Evolutionary conservation across 768 basidiomycete genomes (phyloP).

Genomic region (Macrolepiota albuminosa): DNA sequence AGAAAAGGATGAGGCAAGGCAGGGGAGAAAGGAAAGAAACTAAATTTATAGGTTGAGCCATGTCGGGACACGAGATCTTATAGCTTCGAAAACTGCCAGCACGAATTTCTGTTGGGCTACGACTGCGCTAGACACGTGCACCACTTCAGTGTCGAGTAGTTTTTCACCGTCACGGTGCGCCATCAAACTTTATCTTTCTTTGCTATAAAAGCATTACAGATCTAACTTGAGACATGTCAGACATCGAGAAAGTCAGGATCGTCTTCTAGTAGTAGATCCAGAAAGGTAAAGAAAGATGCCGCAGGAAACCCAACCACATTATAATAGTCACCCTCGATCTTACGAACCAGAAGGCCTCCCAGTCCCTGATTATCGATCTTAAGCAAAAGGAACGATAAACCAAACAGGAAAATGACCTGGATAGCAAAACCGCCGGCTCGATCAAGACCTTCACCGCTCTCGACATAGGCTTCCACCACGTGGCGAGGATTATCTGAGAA

Average conservation of each 20-base stretch:
- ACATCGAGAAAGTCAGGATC: constrained; percentile 67
- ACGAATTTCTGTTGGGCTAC: too few relatives aligned
- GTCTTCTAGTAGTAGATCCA: constrained; percentile 68
- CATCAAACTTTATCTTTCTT: background rate
- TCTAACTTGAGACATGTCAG: constrained; percentile 13
- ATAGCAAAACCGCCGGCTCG: constrained; percentile 94
- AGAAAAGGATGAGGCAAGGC: too few relatives aligned
- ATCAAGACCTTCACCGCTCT: constrained; percentile 80
- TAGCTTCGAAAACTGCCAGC: too few relatives aligned
- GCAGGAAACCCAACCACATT: constrained; percentile 94
- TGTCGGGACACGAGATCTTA: too few relatives aligned
- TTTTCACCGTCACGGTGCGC: too few relatives aligned
- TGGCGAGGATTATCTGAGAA: constrained; percentile 60
- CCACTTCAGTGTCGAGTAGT: too few relatives aligned
- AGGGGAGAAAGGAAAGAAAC: too few relatives aligned
- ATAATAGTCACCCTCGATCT: constrained; percentile 85
- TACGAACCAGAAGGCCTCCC: constrained; percentile 76
- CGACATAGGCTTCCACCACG: constrained; percentile 73
- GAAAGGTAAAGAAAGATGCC: constrained; percentile 73
- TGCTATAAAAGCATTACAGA: background rate
- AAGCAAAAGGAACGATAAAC: background rate
- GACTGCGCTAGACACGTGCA: too few relatives aligned
- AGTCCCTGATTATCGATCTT: constrained; percentile 47
- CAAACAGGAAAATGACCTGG: constrained; percentile 49
- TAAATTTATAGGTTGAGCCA: too few relatives aligned